Base-by-base conservation (phyloP, 2,329 filamentous ascomycete genomes). In the Exophiala oligosperma region DNA sequence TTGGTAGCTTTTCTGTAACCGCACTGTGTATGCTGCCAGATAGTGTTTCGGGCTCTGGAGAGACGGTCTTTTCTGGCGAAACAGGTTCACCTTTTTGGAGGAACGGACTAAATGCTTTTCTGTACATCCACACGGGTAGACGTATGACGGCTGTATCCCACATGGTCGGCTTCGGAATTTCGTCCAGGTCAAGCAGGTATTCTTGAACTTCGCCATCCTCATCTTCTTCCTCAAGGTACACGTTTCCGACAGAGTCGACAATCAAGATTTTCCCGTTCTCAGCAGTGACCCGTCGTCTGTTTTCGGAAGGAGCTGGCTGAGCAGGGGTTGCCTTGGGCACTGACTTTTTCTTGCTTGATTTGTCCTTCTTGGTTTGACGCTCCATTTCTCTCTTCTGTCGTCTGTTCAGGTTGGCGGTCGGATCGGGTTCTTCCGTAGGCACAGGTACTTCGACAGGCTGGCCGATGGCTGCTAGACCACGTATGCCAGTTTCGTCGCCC, bases 201-300 rank as follows among this genome's bases (percentile, higher is more conserved):
- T 97, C 91, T 66, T 89, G 84, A 32, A 85, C 83, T 55, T 90
- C 85, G 53, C 94, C 94, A 24, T 97, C 91, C 66, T 92, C 92
- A 52, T 91, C 91, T 68, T 91, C 84, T 70, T 96, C 90, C 74
- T 97, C 92, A n/a, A 99, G 80, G 71, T 91, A 99, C 11, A 99
- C 94, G 67, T 97, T 92, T 28, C 94, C 94, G 8, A 88, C 79
- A 0, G 90, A 91, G 74, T 99, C 93, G 3, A 99, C 94, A 56
- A 99, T 88, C 38, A 99, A 79, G 0, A 96, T 82, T 79, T 97
- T 99, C 66, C 94, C 94, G 68, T 99, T 99, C 79, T 96, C 89
- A 2, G 92, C 93, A 26, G 92, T 85, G 14, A 97, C 91, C 37
- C 91, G 84, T 81, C 93, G 96, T 76, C 91, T 91, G 35, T 88